Evolutionary conservation across 1,284 basidiomycete genomes (phyloP).

Genomic region (Leucoagaricus sp.): DNA sequence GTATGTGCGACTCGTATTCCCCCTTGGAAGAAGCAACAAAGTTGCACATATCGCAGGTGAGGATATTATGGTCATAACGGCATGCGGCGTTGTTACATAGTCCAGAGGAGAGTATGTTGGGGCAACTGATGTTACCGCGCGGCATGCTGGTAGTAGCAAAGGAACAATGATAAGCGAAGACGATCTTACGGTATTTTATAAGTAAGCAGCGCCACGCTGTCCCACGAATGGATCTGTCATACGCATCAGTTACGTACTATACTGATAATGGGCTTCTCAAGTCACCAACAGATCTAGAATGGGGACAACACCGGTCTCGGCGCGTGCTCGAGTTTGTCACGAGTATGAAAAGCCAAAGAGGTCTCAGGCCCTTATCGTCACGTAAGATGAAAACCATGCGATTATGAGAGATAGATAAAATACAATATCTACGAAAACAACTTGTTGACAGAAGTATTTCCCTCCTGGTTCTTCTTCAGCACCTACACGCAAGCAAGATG

Average conservation of each 20-base stretch:
- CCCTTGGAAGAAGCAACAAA: background rate
- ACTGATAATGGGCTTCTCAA: no score
- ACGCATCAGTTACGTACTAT: no score
- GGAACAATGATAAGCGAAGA: no score
- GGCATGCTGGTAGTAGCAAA: background rate
- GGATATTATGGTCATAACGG: slow-evolving; percentile 3
- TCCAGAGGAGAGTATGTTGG: slow-evolving; percentile 3
- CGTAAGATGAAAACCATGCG: background rate
- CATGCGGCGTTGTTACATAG: background rate
- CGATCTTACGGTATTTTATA: no score
- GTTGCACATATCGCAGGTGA: slow-evolving; percentile 7
- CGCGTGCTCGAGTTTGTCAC: no score
- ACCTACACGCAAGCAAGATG: slow-evolving; percentile 46
- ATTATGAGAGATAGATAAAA: slow-evolving; percentile 9
- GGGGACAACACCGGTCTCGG: no score
- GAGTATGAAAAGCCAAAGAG: no score
- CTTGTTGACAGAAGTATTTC: slow-evolving; percentile 89
- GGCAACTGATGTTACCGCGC: slow-evolving; percentile 1
- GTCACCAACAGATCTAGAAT: no score
- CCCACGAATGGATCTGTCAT: no score
- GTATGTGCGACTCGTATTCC: slow-evolving; percentile 6
- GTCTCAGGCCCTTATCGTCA: no score
- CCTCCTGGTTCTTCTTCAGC: slow-evolving; percentile 91
- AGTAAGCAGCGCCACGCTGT: no score
- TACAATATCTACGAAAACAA: slow-evolving; percentile 65